A percentile compares a stretch with the other conserved stretches of the same genome.
Evolutionary conservation across 2,329 filamentous ascomycete genomes (phyloP).

Genomic region (Ilyonectria sp.): DNA sequence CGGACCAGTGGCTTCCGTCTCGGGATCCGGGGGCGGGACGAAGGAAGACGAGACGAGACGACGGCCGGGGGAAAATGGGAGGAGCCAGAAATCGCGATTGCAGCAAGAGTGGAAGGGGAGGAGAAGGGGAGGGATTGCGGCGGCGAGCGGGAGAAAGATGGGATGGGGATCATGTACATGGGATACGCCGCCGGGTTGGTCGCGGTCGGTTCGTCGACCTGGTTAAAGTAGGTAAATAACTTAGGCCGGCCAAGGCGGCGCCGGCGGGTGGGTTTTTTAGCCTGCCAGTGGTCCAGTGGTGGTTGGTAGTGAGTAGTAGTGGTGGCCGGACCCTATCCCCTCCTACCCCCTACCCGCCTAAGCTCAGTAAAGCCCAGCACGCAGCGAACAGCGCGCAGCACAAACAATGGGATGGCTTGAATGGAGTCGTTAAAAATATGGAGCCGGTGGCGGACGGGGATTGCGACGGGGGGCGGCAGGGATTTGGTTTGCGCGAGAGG

Average conservation of each 20-base stretch:
- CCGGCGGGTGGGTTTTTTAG: conserved; percentile 1
- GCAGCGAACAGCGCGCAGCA: not conserved
- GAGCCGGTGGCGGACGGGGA: not conserved
- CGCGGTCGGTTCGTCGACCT: conserved; percentile 1
- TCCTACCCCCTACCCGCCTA: not conserved
- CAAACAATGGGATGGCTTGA: not conserved
- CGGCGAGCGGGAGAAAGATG: not conserved
- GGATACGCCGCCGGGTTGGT: not conserved
- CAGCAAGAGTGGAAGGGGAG: not conserved
- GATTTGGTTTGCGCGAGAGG: not conserved
- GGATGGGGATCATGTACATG: not conserved
- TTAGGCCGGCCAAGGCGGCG: conserved; percentile 1
- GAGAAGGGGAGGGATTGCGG: conserved; percentile 36
- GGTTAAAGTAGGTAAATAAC: not conserved
- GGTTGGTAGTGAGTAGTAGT: not conserved
- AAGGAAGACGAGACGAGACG: not conserved
- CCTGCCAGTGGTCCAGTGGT: too few relatives aligned
- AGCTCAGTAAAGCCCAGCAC: not conserved
- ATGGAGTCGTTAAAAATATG: conserved; percentile 1
- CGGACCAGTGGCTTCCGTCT: conserved; percentile 22
- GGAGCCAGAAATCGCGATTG: not conserved
- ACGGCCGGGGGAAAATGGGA: not conserved
- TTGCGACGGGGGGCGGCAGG: not conserved
- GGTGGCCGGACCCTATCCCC: not conserved
- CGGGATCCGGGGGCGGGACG: conserved; percentile 22